Evolutionary conservation across 306 rosid species (phyloP), one percentile per base, ranked within the genome.

Genomic region (Pterocarpus santalinus): DNA sequence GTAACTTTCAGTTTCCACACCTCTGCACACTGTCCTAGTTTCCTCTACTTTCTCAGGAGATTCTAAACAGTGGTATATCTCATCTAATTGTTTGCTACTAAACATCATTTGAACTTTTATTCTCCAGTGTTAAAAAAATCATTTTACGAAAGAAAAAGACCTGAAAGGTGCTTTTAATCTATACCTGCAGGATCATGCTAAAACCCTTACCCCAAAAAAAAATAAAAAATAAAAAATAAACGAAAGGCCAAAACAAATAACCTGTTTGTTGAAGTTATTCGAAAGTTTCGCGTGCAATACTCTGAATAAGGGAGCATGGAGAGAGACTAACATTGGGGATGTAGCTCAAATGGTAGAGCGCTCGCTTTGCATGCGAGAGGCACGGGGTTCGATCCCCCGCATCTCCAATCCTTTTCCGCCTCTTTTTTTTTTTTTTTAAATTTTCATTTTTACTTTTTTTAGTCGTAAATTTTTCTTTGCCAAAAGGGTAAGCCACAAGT

Each of bases 261-360:
- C 51, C 6, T 0, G 8, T 4, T 44, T 38, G 41, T 38, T 38
- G 41, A 3, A 38, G 41, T 1, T 38, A 2, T 2, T 38, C 5
- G 41, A 22, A 22, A 22, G 28, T 22, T 22, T 22, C 28, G 28
- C 28, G 1, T 22, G 28, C 28, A 22, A 22, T 22, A 22, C 28
- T 22, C 28, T 22, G 28, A 22, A 22, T 22, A 22, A 22, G 28
- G 1, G 28, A 22, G 28, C 28, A 22, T 22, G 28, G 0, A 22
- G 0, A 22, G 28, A 22, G 28, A 22, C 1, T 22, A 22, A 22
- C 28, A 22, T 22, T 1, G 89, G 95, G 97, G 94, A 90, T 88
- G 97, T 91, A 91, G 97, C 97, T 92, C 97, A 94, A 85, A 91
- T 91, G 97, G 94, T 94, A 94, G 95, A 94, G 97, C 90, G 92